phyloP scores from a whole-genome alignment of 176 grass and related monocot genomes.

The Otatea glauca region DNA sequence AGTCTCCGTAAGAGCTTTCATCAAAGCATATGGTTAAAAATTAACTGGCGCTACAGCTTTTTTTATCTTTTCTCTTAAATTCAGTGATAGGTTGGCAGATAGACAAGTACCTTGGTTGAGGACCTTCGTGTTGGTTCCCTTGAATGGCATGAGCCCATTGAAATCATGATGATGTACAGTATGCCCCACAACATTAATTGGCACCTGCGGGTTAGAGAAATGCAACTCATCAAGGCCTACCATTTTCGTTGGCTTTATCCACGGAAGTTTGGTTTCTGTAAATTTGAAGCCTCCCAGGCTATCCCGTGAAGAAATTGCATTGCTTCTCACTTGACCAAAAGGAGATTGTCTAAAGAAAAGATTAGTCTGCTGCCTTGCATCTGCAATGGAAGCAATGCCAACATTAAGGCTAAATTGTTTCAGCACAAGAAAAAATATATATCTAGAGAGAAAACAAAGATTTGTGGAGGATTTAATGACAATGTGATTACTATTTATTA shows the following conservation, averaged over 20 bases:
- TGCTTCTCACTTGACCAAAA: conserved; percentile 63
- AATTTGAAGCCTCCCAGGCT: conserved; percentile 60
- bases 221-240: conserved; percentile 44
- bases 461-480: not conserved
- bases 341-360: conserved; percentile 65
- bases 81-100: not conserved
- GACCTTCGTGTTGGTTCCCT: conserved; percentile 58
- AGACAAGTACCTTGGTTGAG: conserved; percentile 71
- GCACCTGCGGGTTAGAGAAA: conserved; percentile 43
- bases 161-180: conserved; percentile 52
- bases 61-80: not conserved
- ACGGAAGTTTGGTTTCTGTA: conserved; percentile 56
- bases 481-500: not conserved
- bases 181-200: conserved; percentile 41
- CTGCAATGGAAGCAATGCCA: conserved; percentile 41
- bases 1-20: not conserved
- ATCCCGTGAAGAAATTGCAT: conserved; percentile 60
- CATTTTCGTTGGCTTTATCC: conserved; percentile 53
- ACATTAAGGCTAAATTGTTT: conserved; percentile 34
- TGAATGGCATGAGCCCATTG: conserved; percentile 58
- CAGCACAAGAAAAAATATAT: conserved; percentile 13
- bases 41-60: not conserved
- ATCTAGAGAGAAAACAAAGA: not conserved
- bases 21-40: not conserved
- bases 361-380: conserved; percentile 67